Conservation (phyloP, 75 land plant species). For the Selaginella moellendorffii region DNA sequence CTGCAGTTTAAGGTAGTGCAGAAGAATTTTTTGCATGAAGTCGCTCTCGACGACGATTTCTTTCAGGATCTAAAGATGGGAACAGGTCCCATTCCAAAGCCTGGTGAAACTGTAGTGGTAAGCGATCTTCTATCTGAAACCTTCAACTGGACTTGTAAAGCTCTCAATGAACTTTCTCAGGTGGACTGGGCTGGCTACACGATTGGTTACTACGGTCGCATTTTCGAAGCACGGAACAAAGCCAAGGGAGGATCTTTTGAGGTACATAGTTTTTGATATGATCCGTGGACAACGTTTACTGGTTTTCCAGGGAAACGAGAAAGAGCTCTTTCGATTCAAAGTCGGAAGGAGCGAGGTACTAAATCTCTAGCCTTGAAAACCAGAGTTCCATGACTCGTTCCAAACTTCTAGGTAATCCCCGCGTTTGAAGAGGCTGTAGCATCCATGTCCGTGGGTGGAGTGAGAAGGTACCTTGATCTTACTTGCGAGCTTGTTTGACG, state of each 20-base stretch:
- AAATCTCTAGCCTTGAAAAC: neutral
- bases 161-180: slow-evolving; percentile 43
- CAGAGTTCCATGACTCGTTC: no score
- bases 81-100: slow-evolving; percentile 48
- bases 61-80: slow-evolving; percentile 71
- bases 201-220: slow-evolving; percentile 96
- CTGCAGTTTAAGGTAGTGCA: slow-evolving; percentile 76
- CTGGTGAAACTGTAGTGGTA: slow-evolving; percentile 87
- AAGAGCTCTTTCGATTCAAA: slow-evolving; percentile 63
- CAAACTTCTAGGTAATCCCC: slow-evolving; percentile 97
- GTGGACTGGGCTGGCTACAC: slow-evolving; percentile 99
- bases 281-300: neutral
- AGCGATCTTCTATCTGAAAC: no score
- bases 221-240: slow-evolving; percentile 97
- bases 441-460: slow-evolving; percentile 70
- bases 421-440: slow-evolving; percentile 90
- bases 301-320: slow-evolving; percentile 66
- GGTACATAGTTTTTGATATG: slow-evolving; percentile 35
- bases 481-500: neutral
- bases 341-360: slow-evolving; percentile 62
- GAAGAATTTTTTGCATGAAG: neutral
- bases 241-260: slow-evolving; percentile 95
- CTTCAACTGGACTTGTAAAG: no score
- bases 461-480: slow-evolving; percentile 42
- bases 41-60: neutral